phyloP scores from a whole-genome alignment of 1,284 basidiomycete species.

The Ustilago nuda region DNA sequence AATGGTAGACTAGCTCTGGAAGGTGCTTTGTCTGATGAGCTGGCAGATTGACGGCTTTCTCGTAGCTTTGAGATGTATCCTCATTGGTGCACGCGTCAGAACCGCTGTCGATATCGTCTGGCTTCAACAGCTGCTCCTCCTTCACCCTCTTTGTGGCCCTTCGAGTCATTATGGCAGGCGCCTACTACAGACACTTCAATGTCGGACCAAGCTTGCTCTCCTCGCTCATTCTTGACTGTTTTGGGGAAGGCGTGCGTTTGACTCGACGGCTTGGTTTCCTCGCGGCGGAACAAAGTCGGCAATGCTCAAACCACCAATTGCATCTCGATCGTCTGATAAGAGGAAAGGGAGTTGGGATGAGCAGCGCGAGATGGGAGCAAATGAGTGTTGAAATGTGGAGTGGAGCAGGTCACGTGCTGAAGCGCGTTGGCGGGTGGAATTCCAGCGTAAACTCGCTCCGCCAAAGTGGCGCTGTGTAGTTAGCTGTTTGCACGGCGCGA shows the following conservation, averaged over 20 bases:
- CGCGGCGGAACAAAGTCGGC: not conserved
- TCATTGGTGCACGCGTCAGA: not conserved
- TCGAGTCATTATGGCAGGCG: not conserved
- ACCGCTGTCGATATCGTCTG: constrained; percentile 8
- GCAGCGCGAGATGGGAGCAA: not conserved
- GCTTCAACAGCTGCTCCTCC: not conserved
- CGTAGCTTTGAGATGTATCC: not conserved
- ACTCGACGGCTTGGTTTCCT: no score
- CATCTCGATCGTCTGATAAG: not conserved
- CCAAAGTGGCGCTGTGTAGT: not conserved
- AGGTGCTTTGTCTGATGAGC: constrained; percentile 53
- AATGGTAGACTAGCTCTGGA: constrained; percentile 33
- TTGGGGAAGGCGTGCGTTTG: no score
- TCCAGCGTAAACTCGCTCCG: constrained; percentile 17
- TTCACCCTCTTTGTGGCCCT: not conserved
- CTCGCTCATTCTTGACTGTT: not conserved
- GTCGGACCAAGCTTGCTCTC: not conserved
- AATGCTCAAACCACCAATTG: not conserved
- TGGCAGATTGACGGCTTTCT: constrained; percentile 40
- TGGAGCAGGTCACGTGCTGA: constrained; percentile 27
- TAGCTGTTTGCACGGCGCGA: constrained; percentile 19
- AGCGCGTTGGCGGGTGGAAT: constrained; percentile 9
- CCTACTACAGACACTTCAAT: not conserved
- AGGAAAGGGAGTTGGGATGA: not conserved
- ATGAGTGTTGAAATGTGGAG: constrained; percentile 26